Conservation (phyloP, 2,329 filamentous ascomycete genomes). For the Fusarium piperis region DNA sequence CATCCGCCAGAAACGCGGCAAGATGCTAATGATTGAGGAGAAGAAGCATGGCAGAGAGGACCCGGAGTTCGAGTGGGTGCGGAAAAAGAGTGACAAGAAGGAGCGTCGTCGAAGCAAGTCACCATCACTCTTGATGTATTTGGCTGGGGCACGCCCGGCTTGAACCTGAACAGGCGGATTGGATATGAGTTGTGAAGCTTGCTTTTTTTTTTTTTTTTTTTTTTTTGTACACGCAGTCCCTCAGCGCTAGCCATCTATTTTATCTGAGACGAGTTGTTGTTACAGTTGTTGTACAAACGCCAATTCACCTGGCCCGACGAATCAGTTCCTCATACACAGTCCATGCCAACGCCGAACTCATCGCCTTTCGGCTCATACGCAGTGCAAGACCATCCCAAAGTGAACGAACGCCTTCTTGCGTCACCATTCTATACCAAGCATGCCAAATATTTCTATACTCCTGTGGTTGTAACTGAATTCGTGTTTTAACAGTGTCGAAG, state of each 20-base stretch:
- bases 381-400: conserved; percentile 88
- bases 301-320: conserved; percentile 57
- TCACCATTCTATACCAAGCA: conserved; percentile 80
- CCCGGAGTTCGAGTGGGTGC: conserved; percentile 65
- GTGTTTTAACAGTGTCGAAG: conserved; percentile 95
- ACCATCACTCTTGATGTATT: conserved; percentile 65
- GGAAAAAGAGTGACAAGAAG: conserved; percentile 62
- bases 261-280: conserved; percentile 34
- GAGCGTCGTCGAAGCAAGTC: conserved; percentile 66
- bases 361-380: conserved; percentile 88
- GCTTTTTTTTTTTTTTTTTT: neutral
- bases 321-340: conserved; percentile 96
- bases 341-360: conserved; percentile 96
- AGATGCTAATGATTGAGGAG: conserved; percentile 60
- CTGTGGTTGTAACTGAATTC: conserved; percentile 87
- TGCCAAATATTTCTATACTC: conserved; percentile 85
- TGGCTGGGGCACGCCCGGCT: conserved; percentile 61
- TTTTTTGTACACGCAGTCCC: conserved; percentile 4
- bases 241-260: conserved; percentile 14
- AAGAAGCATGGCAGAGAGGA: conserved; percentile 54
- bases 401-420: conserved; percentile 80
- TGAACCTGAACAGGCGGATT: conserved; percentile 32
- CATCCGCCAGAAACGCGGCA: conserved; percentile 65
- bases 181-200: conserved; percentile 1
- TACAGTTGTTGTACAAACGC: conserved; percentile 36